Evolutionary conservation across 176 grass and related monocot species (phyloP).

Genomic region (Oryza meyeriana): DNA sequence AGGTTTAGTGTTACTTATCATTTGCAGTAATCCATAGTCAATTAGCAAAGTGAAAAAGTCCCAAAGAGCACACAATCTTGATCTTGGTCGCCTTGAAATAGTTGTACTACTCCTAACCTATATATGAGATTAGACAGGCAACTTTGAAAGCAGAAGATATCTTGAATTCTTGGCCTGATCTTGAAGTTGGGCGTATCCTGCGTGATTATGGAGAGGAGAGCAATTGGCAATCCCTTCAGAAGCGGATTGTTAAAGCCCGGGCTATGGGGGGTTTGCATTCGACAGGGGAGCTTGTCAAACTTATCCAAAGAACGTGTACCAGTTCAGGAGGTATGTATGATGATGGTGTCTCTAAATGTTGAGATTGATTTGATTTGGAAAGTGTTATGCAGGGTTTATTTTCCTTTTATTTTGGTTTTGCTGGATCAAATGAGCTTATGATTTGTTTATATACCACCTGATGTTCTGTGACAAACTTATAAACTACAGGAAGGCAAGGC

Average conservation of each 20-base stretch:
- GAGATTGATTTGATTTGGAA: not conserved
- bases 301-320: conserved; percentile 56
- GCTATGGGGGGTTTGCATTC: conserved; percentile 48
- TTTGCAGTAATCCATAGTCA: not conserved
- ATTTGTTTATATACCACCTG: not conserved
- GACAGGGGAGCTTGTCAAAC: conserved; percentile 64
- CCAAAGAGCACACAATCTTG: not conserved
- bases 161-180: conserved; percentile 86
- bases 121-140: conserved; percentile 47
- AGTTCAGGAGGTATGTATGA: conserved; percentile 52
- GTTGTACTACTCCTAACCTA: conserved; percentile 21
- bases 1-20: not conserved
- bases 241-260: conserved; percentile 64
- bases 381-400: not conserved
- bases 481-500: conserved; percentile 71
- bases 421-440: not conserved
- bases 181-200: conserved; percentile 77
- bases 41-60: not conserved
- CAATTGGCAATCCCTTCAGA: conserved; percentile 82
- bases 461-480: not conserved
- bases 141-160: conserved; percentile 88
- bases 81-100: not conserved
- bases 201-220: conserved; percentile 93
- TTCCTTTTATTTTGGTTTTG: not conserved
- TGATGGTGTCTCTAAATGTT: not conserved